phyloP scores from a whole-genome alignment of 1,284 basidiomycete genomes.

The Meripilus lineatus region DNA sequence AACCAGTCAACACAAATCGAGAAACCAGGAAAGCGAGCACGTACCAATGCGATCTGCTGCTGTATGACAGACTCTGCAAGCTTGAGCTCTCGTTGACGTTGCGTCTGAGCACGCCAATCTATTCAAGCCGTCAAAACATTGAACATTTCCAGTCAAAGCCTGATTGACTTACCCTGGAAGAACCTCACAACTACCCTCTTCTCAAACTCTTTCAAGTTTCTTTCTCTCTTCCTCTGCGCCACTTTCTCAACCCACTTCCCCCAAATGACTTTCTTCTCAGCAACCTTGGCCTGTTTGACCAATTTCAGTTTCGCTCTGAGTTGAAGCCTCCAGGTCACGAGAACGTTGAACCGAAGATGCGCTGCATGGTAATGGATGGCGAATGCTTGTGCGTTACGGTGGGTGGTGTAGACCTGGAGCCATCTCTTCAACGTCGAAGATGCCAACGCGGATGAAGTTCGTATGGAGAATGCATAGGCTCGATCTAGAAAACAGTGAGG shows the following conservation, averaged over 20 bases:
- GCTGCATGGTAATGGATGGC: slow-evolving; percentile 47
- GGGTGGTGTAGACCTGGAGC: slow-evolving; percentile 40
- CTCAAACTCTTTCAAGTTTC: slow-evolving; percentile 42
- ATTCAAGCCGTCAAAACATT: slow-evolving; percentile 31
- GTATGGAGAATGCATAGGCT: slow-evolving; percentile 51
- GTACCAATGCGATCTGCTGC: slow-evolving; percentile 38
- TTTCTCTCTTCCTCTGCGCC: slow-evolving; percentile 43
- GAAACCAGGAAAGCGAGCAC: slow-evolving; percentile 12
- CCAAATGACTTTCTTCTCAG: slow-evolving; percentile 54
- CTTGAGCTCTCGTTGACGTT: slow-evolving; percentile 30
- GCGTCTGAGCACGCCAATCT: slow-evolving; percentile 26
- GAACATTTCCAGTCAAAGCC: background rate
- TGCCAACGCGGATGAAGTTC: slow-evolving; percentile 38
- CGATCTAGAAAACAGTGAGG: slow-evolving; percentile 25
- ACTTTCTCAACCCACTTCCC: slow-evolving; percentile 47
- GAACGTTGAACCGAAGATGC: slow-evolving; percentile 40
- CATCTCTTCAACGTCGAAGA: slow-evolving; percentile 43
- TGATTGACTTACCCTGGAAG: slow-evolving; percentile 41
- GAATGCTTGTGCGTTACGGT: slow-evolving; percentile 45
- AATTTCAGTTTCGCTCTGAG: slow-evolving; percentile 48
- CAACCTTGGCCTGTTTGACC: slow-evolving; percentile 54
- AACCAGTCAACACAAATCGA: slow-evolving; percentile 10
- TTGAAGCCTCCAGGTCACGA: slow-evolving; percentile 55
- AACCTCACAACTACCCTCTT: slow-evolving; percentile 30
- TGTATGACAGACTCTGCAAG: slow-evolving; percentile 37